Percentiles rank a stretch among this genome's conserved stretches.
phyloP scores from a whole-genome alignment of 306 rosid genomes.

The Inga oerstediana region DNA sequence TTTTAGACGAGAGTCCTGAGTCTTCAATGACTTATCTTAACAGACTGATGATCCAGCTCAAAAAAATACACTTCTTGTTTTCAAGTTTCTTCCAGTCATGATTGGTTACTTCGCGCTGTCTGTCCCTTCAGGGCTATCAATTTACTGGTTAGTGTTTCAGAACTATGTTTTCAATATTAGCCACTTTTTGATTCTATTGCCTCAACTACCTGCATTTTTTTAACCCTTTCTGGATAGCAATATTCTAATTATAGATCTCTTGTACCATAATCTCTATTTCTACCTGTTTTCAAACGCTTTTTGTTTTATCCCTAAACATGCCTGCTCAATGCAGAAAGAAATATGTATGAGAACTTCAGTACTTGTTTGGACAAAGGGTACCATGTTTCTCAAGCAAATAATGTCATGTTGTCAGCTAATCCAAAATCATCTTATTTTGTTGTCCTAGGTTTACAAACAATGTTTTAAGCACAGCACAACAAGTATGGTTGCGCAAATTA shows the following conservation, averaged over 20 bases:
- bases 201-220: not conserved
- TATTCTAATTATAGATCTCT: conserved; percentile 4
- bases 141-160: conserved; percentile 88
- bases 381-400: conserved; percentile 5
- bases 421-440: not conserved
- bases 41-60: conserved; percentile 95
- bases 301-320: conserved; percentile 9
- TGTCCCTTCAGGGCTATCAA: conserved; percentile 96
- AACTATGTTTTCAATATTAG: conserved; percentile 7
- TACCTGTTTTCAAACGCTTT: not conserved
- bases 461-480: conserved; percentile 97
- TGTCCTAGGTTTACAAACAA: conserved; percentile 84
- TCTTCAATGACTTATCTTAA: conserved; percentile 45
- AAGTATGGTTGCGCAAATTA: conserved; percentile 92
- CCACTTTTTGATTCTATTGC: not conserved
- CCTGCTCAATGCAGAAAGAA: conserved; percentile 4
- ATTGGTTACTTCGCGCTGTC: conserved; percentile 97
- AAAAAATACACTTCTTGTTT: conserved; percentile 82
- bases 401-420: not conserved
- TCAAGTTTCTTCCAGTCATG: conserved; percentile 99
- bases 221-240: conserved; percentile 10
- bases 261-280: not conserved
- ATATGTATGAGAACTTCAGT: not conserved
- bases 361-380: conserved; percentile 22
- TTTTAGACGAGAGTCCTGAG: conserved; percentile 33